Evolutionary conservation across 345 rosid species (phyloP), one percentile per base, ranked within the genome.

Genomic region (Heritiera littoralis): DNA sequence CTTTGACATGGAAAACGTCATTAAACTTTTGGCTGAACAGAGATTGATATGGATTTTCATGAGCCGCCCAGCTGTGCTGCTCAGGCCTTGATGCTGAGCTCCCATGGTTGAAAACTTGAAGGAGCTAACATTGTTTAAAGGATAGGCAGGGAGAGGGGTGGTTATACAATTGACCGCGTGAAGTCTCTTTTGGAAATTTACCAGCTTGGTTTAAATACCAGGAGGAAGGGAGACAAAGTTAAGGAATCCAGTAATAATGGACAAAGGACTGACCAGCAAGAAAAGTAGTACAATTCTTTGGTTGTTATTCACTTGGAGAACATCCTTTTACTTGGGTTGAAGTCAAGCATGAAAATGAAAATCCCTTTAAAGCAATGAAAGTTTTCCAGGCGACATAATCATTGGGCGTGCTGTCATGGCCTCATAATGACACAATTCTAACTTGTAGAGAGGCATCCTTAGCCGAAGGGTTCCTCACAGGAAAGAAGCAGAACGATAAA

Each of bases 331-430:
- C 78, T 84, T 85, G 80, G 84, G 80, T 74, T 76, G 83, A 84
- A 83, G 81, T 84, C 86, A 81, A 85, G 79, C 84, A 81, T 79
- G 77, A 83, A 46, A 80, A 81, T 79, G 77, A 83, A 46, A 80
- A 78, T 81, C 63, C 78, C 86, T 83, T 83, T 40, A 51, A 86
- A 88, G 89, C 89, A 85, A 88, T 85, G 76, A 71, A 76, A 69
- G 41, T 55, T 66, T 71, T 48, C 64, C 67, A 51, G n/a, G 66
- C 60, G 86, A 87, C 92, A 87, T 71, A 81, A 89, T 87, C 83
- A 89, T 86, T 85, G 85, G 84, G 92, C 92, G 92, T 87, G 92
- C 89, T 84, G 79, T 76, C 72, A 59, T 70, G 55, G 79, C 54
- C 83, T 80, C 80, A 81, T 80, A 76, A 80, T 84, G 80, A 78